Evolutionary conservation across 352 stramenopile genomes (phyloP).

Genomic region (Thraustochytrium striatum): DNA sequence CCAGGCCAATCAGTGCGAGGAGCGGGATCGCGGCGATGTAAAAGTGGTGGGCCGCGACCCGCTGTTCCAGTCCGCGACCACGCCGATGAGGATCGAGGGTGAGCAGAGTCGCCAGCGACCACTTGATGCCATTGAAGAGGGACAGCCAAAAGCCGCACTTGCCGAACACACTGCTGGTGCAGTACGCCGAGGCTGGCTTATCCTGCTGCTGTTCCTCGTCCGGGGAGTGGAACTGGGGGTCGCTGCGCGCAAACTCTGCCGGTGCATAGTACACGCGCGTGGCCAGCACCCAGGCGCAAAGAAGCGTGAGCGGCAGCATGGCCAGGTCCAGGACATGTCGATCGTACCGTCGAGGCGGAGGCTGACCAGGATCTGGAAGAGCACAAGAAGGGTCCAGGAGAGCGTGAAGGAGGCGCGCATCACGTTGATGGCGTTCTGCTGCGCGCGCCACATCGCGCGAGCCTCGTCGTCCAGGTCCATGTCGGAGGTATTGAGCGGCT

Average conservation of each 20-base stretch:
- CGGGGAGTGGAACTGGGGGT: not conserved
- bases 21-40: conserved; percentile 31
- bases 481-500: conserved; percentile 24
- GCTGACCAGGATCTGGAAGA: conserved; percentile 31
- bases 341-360: conserved; percentile 14
- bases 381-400: not conserved
- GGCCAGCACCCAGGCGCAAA: not conserved
- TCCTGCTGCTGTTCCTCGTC: not conserved
- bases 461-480: conserved; percentile 15
- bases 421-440: conserved; percentile 10
- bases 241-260: not conserved
- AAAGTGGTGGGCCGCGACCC: not conserved
- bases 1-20: not conserved
- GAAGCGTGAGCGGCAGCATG: not conserved
- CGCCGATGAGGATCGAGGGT: conserved; percentile 6
- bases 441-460: conserved; percentile 22
- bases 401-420: not conserved
- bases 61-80: conserved; percentile 26
- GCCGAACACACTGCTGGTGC: not conserved
- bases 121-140: conserved; percentile 6
- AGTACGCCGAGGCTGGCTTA: not conserved
- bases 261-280: not conserved
- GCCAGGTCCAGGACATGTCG: conserved; percentile 31
- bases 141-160: conserved; percentile 17
- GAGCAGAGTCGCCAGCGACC: conserved; percentile 11